A percentile compares a stretch with the other conserved stretches of the same genome.
phyloP scores from a whole-genome alignment of 805 yeast genomes.

The Candida germanica region DNA sequence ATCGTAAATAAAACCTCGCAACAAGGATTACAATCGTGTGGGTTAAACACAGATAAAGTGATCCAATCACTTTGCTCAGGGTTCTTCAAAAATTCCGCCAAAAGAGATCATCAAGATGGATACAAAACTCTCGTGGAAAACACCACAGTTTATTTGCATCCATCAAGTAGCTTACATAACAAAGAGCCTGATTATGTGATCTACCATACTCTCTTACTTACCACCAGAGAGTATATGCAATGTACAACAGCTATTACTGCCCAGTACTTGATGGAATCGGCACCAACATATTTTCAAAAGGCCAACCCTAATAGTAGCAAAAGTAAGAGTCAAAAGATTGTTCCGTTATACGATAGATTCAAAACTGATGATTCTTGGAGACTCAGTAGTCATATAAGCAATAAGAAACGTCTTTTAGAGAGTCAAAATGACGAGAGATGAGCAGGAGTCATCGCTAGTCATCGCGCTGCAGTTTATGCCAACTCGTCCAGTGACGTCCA shows the following conservation, averaged over 20 bases:
- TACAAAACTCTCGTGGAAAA: constrained; percentile 60
- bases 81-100: constrained; percentile 63
- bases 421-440: too few species aligned
- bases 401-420: constrained; percentile 14
- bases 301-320: constrained; percentile 54
- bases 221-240: constrained; percentile 89
- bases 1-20: constrained; percentile 52
- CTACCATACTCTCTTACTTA: constrained; percentile 76
- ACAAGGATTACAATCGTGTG: constrained; percentile 48
- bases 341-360: constrained; percentile 64
- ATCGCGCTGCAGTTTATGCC: too few species aligned
- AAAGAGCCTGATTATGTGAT: constrained; percentile 72
- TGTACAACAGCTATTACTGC: constrained; percentile 82
- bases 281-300: constrained; percentile 71
- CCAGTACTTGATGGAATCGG: constrained; percentile 67
- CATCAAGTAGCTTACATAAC: constrained; percentile 71
- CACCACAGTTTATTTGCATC: constrained; percentile 79
- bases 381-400: constrained; percentile 44
- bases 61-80: constrained; percentile 66
- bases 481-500: too few species aligned
- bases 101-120: constrained; percentile 56
- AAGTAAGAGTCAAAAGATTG: constrained; percentile 62
- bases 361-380: constrained; percentile 75
- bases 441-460: too few species aligned
- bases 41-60: constrained; percentile 52